Base-by-base conservation (phyloP, 768 basidiomycete genomes). In the Thelephora ganbajun region DNA sequence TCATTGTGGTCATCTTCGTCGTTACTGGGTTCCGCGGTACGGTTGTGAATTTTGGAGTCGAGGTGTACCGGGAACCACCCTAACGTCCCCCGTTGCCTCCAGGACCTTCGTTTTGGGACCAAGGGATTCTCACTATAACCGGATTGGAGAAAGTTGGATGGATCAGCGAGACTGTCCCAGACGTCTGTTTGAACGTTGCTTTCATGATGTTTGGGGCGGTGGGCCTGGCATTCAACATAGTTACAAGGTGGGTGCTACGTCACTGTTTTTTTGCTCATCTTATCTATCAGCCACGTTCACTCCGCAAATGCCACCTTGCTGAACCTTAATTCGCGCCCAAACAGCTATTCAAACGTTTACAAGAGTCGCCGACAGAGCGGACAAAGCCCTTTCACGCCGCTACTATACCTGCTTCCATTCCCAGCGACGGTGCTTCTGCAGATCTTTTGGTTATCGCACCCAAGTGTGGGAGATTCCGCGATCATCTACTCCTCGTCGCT, bases 91-190 rank as follows among this genome's bases (percentile, higher is more conserved):
- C 5, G 20, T 35, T 18, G 6, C 5, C 6, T 34, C 14, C 48
- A 90, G 88, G 88, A 1, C 76, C 90, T 2, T 58, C 71, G 2
- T 80, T 92, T 61, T 92, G 89, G 90, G 85, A 91, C 56, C 73
- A 73, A 12, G 72, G 71, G 12, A 61, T 88, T 51, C 68, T 83
- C 43, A 72, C 78, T 1, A 63, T 84, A 53, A 69, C 76, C 6
- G 66, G 65, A 43, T 59, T 87, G 7, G 71, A 80, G 37, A 59
- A 69, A 52, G 59, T 79, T 55, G 66, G 76, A 11, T 51, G 65
- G 41, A 61, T 82, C 48, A 61, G 65, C 41, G 56, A 66, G 12
- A 59, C 54, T 23, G 46, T 88, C 2, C 86, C 84, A 13, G 76
- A 84, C 57, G 59, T 90, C 1, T 74, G 77, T 1, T 66, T 97